Evolutionary conservation across 1,139 yeast species (phyloP).

Genomic region (Yamadazyma atlantica): DNA sequence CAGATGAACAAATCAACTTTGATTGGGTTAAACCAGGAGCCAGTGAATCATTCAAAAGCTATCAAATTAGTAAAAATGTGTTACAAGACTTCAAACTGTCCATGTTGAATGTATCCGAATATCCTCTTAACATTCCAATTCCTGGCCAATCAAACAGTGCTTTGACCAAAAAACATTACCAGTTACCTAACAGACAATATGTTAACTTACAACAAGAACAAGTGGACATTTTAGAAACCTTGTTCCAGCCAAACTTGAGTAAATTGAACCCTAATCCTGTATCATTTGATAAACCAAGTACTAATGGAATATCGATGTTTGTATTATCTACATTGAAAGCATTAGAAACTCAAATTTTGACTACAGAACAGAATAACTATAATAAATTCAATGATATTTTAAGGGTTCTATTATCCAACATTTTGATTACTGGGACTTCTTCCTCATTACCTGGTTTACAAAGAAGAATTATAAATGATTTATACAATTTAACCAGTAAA

Average conservation of each 20-base stretch:
- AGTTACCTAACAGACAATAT: slow-evolving; percentile 46
- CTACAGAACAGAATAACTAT: slow-evolving; percentile 24
- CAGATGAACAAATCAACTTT: slow-evolving; percentile 20
- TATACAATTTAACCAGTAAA: slow-evolving; percentile 44
- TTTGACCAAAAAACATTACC: slow-evolving; percentile 35
- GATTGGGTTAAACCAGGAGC: slow-evolving; percentile 28
- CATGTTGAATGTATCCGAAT: slow-evolving; percentile 33
- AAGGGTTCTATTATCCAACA: slow-evolving; percentile 50
- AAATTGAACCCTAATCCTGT: slow-evolving; percentile 29
- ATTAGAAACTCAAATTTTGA: slow-evolving; percentile 32
- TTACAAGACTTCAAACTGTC: slow-evolving; percentile 52
- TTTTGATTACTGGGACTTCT: slow-evolving; percentile 67
- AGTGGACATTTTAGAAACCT: slow-evolving; percentile 47
- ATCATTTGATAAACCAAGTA: slow-evolving; percentile 36
- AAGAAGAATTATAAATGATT: slow-evolving; percentile 60
- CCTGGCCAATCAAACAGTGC: slow-evolving; percentile 1
- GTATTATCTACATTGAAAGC: slow-evolving; percentile 38
- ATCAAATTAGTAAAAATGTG: slow-evolving; percentile 39
- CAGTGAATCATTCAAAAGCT: slow-evolving; percentile 49
- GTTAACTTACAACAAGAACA: slow-evolving; percentile 43
- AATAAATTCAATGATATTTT: slow-evolving; percentile 41
- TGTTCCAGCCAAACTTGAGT: slow-evolving; percentile 53
- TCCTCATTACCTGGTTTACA: slow-evolving; percentile 61
- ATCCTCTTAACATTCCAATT: slow-evolving; percentile 1
- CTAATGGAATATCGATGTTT: slow-evolving; percentile 44